phyloP scores from a whole-genome alignment of 2,329 filamentous ascomycete species.

The Ceratocystis harringtonii region DNA sequence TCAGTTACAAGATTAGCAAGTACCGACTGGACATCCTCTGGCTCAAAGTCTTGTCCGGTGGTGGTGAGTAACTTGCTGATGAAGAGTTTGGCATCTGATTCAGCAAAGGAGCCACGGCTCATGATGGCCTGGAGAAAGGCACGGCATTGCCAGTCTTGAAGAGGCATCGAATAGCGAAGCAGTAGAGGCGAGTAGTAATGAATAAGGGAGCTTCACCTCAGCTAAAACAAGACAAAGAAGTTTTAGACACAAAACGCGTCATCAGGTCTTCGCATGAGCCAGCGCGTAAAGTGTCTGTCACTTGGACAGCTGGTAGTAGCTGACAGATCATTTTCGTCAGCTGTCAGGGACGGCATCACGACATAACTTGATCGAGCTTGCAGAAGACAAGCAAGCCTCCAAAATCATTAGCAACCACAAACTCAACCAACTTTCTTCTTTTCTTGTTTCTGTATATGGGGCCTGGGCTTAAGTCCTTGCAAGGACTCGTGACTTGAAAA shows the following conservation, averaged over 20 bases:
- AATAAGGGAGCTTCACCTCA: neutral
- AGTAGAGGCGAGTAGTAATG: neutral
- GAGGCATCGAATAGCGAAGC: neutral
- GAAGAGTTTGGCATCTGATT: slow-evolving; percentile 55
- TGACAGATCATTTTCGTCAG: neutral
- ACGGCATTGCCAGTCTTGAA: slow-evolving; percentile 33
- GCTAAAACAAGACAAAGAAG: too few relatives aligned
- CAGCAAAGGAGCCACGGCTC: slow-evolving; percentile 61
- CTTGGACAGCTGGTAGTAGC: neutral
- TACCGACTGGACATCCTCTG: slow-evolving; percentile 51
- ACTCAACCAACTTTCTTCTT: neutral
- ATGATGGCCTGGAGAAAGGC: slow-evolving; percentile 86
- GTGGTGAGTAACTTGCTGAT: slow-evolving; percentile 61
- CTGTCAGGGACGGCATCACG: neutral
- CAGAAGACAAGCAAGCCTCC: neutral
- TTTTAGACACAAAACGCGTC: neutral
- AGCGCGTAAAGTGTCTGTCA: neutral
- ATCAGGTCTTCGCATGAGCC: neutral
- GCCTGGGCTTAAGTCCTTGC: neutral
- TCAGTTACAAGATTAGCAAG: slow-evolving; percentile 54
- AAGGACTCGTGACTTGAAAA: slow-evolving; percentile 1
- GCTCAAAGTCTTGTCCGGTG: slow-evolving; percentile 31
- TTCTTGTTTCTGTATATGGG: neutral
- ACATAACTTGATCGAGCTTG: too few relatives aligned
- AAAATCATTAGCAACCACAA: neutral